These are phyloP conservation scores for Paraphoma sp. DNA, from an alignment of 2,329 filamentous ascomycete genomes.

Conservation along the genomic window DNA sequence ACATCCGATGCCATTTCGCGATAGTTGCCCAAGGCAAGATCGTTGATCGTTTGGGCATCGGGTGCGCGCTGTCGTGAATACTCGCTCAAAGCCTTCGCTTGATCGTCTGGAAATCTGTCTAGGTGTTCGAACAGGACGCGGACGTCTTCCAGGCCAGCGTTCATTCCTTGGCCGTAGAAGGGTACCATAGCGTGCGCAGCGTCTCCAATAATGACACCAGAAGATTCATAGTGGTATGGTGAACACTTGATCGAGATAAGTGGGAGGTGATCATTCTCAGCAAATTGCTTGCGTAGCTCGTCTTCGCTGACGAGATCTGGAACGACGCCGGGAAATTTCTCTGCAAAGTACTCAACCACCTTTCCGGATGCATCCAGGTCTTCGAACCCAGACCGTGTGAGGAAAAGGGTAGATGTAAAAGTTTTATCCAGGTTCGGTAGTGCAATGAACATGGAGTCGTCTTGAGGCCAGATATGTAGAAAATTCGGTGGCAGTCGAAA, in stretches of 20 bases:
- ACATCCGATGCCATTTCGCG: constrained; percentile 92
- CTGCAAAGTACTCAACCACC: constrained; percentile 77
- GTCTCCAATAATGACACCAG: constrained; percentile 87
- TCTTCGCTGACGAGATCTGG: constrained; percentile 68
- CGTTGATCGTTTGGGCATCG: constrained; percentile 89
- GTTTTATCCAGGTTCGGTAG: constrained; percentile 87
- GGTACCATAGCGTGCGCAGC: constrained; percentile 98
- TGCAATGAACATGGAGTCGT: constrained; percentile 97
- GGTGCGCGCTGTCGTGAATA: constrained; percentile 77
- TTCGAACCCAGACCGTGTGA: constrained; percentile 73
- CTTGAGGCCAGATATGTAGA: constrained; percentile 95
- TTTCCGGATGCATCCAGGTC: constrained; percentile 68
- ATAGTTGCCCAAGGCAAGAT: constrained; percentile 90
- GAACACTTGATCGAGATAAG: constrained; percentile 92
- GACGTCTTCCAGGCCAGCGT: constrained; percentile 93
- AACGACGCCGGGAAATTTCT: constrained; percentile 86
- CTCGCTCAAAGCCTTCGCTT: constrained; percentile 64
- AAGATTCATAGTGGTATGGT: constrained; percentile 81
- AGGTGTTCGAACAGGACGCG: constrained; percentile 83
- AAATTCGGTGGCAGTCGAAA: constrained; percentile 91
- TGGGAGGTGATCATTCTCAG: constrained; percentile 84
- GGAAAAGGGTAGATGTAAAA: constrained; percentile 94
- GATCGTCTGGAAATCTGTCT: constrained; percentile 66
- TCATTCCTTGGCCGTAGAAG: constrained; percentile 98
- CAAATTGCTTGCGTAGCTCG: constrained; percentile 77